phyloP scores from a whole-genome alignment of 176 grass and related monocot genomes.

The Typha latifolia region DNA sequence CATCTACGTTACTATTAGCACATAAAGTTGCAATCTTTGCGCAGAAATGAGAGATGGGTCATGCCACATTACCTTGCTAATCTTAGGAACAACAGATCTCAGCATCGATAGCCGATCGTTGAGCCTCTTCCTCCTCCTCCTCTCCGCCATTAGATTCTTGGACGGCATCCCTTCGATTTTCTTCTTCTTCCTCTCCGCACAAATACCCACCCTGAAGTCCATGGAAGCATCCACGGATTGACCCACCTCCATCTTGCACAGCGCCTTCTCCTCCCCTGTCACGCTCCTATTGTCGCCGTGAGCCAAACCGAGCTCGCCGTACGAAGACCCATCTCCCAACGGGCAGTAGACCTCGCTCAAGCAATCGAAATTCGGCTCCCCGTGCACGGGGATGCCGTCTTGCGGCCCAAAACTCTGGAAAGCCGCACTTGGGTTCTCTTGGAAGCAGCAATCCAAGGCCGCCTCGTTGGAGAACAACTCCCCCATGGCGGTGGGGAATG shows the following conservation, averaged over 20 bases:
- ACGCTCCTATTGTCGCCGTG: neutral
- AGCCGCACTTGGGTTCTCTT: constrained; percentile 41
- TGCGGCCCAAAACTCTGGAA: constrained; percentile 44
- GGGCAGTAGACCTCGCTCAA: constrained; percentile 56
- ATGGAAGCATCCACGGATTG: constrained; percentile 23
- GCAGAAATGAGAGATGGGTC: neutral
- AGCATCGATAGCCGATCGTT: constrained; percentile 99
- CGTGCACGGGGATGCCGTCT: neutral
- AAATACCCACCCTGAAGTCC: constrained; percentile 17
- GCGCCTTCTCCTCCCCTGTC: constrained; percentile 2
- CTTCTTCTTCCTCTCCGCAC: constrained; percentile 72
- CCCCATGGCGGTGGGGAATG: constrained; percentile 34
- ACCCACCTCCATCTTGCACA: constrained; percentile 85
- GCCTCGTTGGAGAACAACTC: constrained; percentile 61
- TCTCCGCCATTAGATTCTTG: constrained; percentile 99
- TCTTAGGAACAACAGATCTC: constrained; percentile 93
- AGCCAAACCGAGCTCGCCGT: constrained; percentile 16
- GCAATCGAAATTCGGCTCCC: constrained; percentile 54
- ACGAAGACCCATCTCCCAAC: constrained; percentile 28
- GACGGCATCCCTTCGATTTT: constrained; percentile 89
- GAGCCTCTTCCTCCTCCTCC: constrained; percentile 86
- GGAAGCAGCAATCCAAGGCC: constrained; percentile 65
- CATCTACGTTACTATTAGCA: neutral
- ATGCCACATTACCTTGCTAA: constrained; percentile 62
- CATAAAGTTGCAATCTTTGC: neutral